phyloP scores from a whole-genome alignment of 2,329 filamentous ascomycete species.

The Colletotrichum trifolii region DNA sequence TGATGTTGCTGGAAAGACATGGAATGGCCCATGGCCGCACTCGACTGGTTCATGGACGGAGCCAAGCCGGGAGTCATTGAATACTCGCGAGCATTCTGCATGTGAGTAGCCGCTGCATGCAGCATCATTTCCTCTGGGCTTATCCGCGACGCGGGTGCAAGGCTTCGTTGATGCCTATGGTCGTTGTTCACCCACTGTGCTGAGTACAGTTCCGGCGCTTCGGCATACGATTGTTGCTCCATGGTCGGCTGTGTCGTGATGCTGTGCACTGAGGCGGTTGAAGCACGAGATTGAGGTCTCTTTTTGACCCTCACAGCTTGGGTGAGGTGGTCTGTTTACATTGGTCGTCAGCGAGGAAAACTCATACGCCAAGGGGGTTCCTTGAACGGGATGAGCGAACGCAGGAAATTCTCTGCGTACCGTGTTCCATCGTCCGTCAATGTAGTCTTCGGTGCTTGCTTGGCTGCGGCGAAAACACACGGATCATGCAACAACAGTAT shows the following conservation, averaged over 20 bases:
- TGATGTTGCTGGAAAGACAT: constrained; percentile 48
- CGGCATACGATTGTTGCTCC: constrained; percentile 58
- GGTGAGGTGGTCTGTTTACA: constrained; percentile 45
- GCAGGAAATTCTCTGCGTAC: constrained; percentile 17
- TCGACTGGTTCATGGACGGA: constrained; percentile 44
- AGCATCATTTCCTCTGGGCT: constrained; percentile 70
- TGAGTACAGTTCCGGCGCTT: constrained; percentile 57
- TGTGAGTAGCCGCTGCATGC: constrained; percentile 63
- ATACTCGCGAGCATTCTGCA: constrained; percentile 62
- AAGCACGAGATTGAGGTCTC: constrained; percentile 65
- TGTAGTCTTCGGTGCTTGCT: not conserved
- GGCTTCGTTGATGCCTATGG: constrained; percentile 56
- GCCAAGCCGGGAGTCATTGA: constrained; percentile 63
- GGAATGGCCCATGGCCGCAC: constrained; percentile 43
- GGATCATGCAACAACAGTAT: constrained; percentile 26
- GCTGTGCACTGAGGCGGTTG: constrained; percentile 68
- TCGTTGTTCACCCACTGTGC: constrained; percentile 62
- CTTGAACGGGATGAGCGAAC: not conserved
- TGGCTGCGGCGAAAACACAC: constrained; percentile 37
- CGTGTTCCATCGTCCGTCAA: constrained; percentile 34
- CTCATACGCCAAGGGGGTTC: constrained; percentile 27
- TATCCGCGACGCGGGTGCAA: constrained; percentile 58
- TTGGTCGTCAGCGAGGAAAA: constrained; percentile 41
- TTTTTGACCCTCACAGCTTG: constrained; percentile 56
- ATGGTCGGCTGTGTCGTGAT: constrained; percentile 62